Percentiles rank a stretch among this genome's conserved stretches.
These are phyloP conservation scores for Arthroderma sp. DNA, from an alignment of 2,329 filamentous ascomycete species.

Conservation along the genomic window DNA sequence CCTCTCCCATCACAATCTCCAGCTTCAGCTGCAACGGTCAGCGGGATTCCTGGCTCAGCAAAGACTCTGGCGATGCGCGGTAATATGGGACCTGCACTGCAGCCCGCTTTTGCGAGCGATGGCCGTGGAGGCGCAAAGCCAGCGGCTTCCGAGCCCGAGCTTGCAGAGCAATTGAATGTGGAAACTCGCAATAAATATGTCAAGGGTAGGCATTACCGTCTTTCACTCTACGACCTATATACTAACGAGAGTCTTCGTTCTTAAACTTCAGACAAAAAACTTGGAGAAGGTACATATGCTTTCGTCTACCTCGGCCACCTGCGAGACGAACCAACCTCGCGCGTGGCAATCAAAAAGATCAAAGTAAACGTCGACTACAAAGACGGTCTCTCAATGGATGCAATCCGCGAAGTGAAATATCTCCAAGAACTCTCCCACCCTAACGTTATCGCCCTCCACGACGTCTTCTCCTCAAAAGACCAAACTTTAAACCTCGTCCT, in stretches of 20 bases:
- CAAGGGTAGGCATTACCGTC: slow-evolving; percentile 45
- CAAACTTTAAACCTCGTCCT: slow-evolving; percentile 94
- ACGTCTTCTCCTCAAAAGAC: slow-evolving; percentile 90
- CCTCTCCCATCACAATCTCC: slow-evolving; percentile 29
- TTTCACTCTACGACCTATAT: too few species aligned
- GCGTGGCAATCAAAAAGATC: slow-evolving; percentile 56
- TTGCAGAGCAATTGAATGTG: slow-evolving; percentile 66
- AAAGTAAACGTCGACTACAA: slow-evolving; percentile 50
- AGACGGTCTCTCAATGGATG: slow-evolving; percentile 87
- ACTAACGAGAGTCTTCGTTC: neutral
- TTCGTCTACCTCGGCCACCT: slow-evolving; percentile 85
- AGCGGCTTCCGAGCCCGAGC: slow-evolving; percentile 24
- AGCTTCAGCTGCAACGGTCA: slow-evolving; percentile 19
- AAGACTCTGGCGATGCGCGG: slow-evolving; percentile 23
- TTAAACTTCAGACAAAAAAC: slow-evolving; percentile 54
- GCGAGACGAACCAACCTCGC: slow-evolving; percentile 52
- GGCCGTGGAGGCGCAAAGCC: neutral
- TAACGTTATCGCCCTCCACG: slow-evolving; percentile 85
- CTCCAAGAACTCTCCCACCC: slow-evolving; percentile 88
- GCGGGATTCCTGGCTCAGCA: slow-evolving; percentile 10
- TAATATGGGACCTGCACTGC: slow-evolving; percentile 9
- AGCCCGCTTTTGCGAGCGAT: neutral
- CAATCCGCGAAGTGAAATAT: slow-evolving; percentile 89
- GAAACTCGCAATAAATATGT: slow-evolving; percentile 78
- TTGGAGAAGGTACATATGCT: slow-evolving; percentile 94